A percentile compares a stretch with the other conserved stretches of the same genome.
Conservation (phyloP, 2,329 filamentous ascomycete genomes). For the Lasiodiplodia gonubiensis region DNA sequence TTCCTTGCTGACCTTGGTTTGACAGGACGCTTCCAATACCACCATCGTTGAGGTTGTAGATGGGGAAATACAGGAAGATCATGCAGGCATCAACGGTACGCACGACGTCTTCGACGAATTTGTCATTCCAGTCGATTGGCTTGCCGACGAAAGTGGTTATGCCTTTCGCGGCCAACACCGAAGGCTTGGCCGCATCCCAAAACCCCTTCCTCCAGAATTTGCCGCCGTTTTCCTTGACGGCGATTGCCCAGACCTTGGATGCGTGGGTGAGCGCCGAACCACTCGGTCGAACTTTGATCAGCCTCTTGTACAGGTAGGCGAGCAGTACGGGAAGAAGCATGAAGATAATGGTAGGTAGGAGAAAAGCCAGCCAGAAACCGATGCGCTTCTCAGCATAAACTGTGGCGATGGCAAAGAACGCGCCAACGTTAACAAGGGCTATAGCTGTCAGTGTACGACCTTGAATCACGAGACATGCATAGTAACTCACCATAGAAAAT, state of each 20-base stretch:
- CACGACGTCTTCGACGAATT: slow-evolving; percentile 45
- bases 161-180: slow-evolving; percentile 37
- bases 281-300: slow-evolving; percentile 40
- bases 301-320: slow-evolving; percentile 42
- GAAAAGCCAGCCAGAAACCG: slow-evolving; percentile 49
- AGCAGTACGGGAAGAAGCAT: slow-evolving; percentile 39
- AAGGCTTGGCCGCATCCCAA: slow-evolving; percentile 45
- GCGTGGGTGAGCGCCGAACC: slow-evolving; percentile 44
- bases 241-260: slow-evolving; percentile 42
- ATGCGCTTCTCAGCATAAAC: slow-evolving; percentile 51
- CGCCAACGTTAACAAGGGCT: slow-evolving; percentile 38
- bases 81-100: slow-evolving; percentile 43
- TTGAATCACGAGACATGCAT: not conserved
- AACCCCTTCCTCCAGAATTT: slow-evolving; percentile 42
- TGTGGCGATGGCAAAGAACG: slow-evolving; percentile 46
- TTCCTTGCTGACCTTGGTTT: slow-evolving; percentile 13
- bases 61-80: slow-evolving; percentile 48
- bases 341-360: slow-evolving; percentile 43
- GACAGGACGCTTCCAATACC: slow-evolving; percentile 56
- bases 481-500: slow-evolving; percentile 41
- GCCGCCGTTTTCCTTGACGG: slow-evolving; percentile 44
- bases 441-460: not conserved
- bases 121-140: slow-evolving; percentile 42
- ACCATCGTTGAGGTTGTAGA: slow-evolving; percentile 48
- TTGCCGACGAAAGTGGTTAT: slow-evolving; percentile 29